Percentiles rank a stretch among this genome's conserved stretches.
phyloP scores from a whole-genome alignment of 2,329 filamentous ascomycete species.

The Ophiostoma fasciatum region DNA sequence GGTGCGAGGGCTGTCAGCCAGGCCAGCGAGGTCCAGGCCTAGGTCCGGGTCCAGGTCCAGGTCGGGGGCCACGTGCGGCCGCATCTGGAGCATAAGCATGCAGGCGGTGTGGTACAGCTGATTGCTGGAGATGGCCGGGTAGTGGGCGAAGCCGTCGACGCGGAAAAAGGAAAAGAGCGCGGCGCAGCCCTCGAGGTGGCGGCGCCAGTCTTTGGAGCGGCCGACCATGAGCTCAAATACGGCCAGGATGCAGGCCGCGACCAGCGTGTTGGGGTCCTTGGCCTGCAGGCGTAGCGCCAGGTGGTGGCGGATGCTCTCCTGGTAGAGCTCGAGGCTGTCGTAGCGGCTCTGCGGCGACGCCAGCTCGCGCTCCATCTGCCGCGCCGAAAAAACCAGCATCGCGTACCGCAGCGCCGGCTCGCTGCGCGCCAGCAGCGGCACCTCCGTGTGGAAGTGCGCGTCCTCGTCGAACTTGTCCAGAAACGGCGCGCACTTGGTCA shows the following conservation, averaged over 20 bases:
- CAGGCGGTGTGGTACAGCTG: conserved; percentile 42
- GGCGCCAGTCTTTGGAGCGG: conserved; percentile 32
- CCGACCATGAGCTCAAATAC: conserved; percentile 27
- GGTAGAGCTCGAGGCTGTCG: conserved; percentile 39
- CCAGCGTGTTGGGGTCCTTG: conserved; percentile 20
- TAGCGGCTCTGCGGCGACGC: conserved; percentile 27
- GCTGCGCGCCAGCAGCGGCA: conserved; percentile 32
- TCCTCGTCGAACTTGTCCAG: conserved; percentile 24
- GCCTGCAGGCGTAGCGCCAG: conserved; percentile 21
- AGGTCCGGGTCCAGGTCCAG: no score
- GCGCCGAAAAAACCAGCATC: conserved; percentile 37
- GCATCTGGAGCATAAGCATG: conserved; percentile 32
- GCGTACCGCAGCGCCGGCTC: conserved; percentile 33
- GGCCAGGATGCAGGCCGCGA: conserved; percentile 25
- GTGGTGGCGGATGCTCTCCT: conserved; percentile 32
- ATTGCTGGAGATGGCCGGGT: conserved; percentile 40
- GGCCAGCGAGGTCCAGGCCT: no score
- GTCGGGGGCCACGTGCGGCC: conserved; percentile 18
- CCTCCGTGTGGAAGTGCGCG: conserved; percentile 35
- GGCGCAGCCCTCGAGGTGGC: conserved; percentile 42
- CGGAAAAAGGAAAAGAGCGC: conserved; percentile 36
- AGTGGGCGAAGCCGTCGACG: conserved; percentile 38
- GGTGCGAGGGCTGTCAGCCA: conserved; percentile 13
- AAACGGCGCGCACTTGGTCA: conserved; percentile 1
- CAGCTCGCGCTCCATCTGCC: conserved; percentile 33